Evolutionary conservation across 371 early-diverging fungal species (phyloP), one percentile per base, ranked within the genome.

Genomic region (Mucor indicus): DNA sequence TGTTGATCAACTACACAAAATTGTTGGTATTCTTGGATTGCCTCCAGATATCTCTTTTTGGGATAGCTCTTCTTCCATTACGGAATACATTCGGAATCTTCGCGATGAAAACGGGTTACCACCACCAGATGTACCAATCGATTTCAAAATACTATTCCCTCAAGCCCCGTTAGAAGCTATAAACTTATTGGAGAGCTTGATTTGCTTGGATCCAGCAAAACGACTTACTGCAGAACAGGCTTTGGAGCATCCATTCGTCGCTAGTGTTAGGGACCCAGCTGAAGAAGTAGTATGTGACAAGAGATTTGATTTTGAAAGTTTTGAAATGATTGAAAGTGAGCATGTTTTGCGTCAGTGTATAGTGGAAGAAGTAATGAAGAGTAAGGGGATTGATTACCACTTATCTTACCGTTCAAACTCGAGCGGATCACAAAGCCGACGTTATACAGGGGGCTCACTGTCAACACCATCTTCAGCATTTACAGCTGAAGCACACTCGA

Each of bases 21-120:
- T 98, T 38, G 93, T 95, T 69, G 77, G 80, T 40, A 95, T 95
- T 1, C 72, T 97, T 22, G 99, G 99, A 24, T 91, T 98, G 9
- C 99, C 99, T 0, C 83, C 90, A 0, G 96, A 98, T 55, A 65
- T 66, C 2, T 61, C 69, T 3, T 69, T 76, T 24, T 72, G 77
- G 72, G 64, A 56, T 30, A 54, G 61, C 16, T 70, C 77, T 5
- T 57, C 62, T 7, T 63, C 63, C 8, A 71, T 76, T 12, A 72
- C 70, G 15, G 67, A 73, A 4, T 67, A 65, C 31, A 62, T 71
- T 13, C 48, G 48, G 10, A 57, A 53, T 2, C 44, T 86, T n/a
- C 78, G 80, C 1, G 69, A 78, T 44, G 72, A 80, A 1, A 70
- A 77, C 41, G 80, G 80, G 3, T 38, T 64, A 13, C 66, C 82